Evolutionary conservation across 1,284 basidiomycete species (phyloP), one percentile per base, ranked within the genome.

Genomic region (Ceratobasidium sp.): DNA sequence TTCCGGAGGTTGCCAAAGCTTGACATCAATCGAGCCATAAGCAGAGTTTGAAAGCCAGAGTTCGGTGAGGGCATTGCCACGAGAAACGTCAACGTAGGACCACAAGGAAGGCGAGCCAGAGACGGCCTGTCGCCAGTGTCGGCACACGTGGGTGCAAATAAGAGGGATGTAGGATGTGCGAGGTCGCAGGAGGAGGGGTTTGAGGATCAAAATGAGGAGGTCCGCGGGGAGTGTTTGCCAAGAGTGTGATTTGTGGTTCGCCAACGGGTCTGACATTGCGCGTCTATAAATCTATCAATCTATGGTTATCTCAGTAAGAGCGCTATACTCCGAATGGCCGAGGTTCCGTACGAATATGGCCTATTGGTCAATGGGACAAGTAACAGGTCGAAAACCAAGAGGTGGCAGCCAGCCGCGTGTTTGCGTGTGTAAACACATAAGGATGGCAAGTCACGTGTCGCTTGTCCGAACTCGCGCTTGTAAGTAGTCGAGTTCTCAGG

Each of bases 1-100:
- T 60, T 60, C 57, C 30, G 64, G 44, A 38, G 44, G 27, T n/a
- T 50, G 23, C 64, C 64, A 66, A 14, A 66, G 64, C 16, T 38
- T 50, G 41, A 66, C 64, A 41, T 64, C 62, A 44, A 64, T 64
- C 1, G 35, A 16, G 6, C 3, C 16, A 23, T 41, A n/a, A 8
- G 16, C 35, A 1, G 62, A 64, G 38, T 64, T 64, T 20, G 23
- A n/a, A 23, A 64, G 27, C 64, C 64, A 66, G 23, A 50, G 44
- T 30, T 66, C 27, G 41, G 64, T 50, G n/a, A 66, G 46, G 0
- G 27, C 41, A 10, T 66, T 27, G 44, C 64, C 44, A 27, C 64
- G 46, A 66, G 46, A 30, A 3, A 44, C 23, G 44, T 66, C 64
- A 5, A 66, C 46, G 23, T 46, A 66, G 3, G 41, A 46, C 64